Evolutionary conservation across 345 rosid species (phyloP).

Genomic region (Ailanthus altissimus): DNA sequence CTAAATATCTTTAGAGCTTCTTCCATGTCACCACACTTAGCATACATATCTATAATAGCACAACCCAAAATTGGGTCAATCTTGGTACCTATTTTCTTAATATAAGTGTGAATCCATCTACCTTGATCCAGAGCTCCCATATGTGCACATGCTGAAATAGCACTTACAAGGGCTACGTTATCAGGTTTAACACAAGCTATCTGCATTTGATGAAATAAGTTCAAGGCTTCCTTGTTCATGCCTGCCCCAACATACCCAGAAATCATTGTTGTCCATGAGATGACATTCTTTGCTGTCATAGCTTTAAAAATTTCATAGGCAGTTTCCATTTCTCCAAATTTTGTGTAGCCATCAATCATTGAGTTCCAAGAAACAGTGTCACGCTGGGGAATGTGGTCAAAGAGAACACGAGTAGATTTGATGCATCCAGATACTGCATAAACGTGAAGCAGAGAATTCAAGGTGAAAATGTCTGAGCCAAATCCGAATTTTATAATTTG

Average conservation of each 20-base stretch:
- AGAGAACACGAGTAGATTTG: constrained; percentile 44
- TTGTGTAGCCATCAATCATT: constrained; percentile 56
- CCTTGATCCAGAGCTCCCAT: constrained; percentile 81
- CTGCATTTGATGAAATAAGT: constrained; percentile 67
- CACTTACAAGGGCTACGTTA: constrained; percentile 45
- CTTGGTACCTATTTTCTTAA: constrained; percentile 25
- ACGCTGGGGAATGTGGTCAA: constrained; percentile 37
- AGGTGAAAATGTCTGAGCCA: constrained; percentile 39
- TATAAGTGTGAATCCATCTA: constrained; percentile 69
- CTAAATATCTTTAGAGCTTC: constrained; percentile 52
- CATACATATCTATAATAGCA: constrained; percentile 71
- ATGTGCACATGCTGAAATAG: constrained; percentile 69
- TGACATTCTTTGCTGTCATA: constrained; percentile 47
- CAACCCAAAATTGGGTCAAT: constrained; percentile 52
- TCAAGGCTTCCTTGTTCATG: constrained; percentile 62
- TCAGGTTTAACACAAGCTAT: constrained; percentile 57
- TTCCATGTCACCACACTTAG: constrained; percentile 65
- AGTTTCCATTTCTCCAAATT: constrained; percentile 40
- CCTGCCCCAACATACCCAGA: constrained; percentile 62
- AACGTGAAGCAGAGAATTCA: constrained; percentile 58
- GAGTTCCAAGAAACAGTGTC: constrained; percentile 78
- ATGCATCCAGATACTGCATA: constrained; percentile 48
- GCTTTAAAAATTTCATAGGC: constrained; percentile 45
- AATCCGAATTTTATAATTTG: constrained; percentile 57
- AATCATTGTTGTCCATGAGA: constrained; percentile 73